phyloP scores from a whole-genome alignment of 116 monocot species.

The Thalassia testudinum region DNA sequence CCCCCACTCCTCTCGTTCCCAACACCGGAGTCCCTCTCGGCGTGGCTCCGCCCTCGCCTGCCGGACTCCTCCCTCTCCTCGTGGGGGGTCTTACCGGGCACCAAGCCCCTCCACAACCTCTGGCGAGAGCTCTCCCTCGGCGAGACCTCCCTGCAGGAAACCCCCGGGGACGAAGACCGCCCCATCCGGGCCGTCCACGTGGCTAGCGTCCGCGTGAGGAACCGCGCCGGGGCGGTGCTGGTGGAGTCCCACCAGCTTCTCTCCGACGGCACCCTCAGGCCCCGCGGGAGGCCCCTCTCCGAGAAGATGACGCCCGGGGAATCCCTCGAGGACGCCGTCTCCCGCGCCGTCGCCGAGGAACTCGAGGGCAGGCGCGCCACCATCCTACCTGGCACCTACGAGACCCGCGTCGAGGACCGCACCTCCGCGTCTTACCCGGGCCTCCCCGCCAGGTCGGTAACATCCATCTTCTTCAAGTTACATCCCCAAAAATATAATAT shows the following conservation, averaged over 20 bases:
- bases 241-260: slow-evolving; percentile 76
- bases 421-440: slow-evolving; percentile 72
- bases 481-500: too few relatives aligned
- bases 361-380: slow-evolving; percentile 22
- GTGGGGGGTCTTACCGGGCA: slow-evolving; percentile 69
- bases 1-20: slow-evolving; percentile 19
- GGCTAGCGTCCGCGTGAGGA: slow-evolving; percentile 35
- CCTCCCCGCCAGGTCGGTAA: slow-evolving; percentile 36
- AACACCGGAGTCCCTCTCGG: slow-evolving; percentile 51
- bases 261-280: slow-evolving; percentile 55
- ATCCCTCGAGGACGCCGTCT: slow-evolving; percentile 46
- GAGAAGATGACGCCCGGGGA: slow-evolving; percentile 95
- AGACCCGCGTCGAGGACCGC: slow-evolving; percentile 45
- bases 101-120: slow-evolving; percentile 75
- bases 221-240: slow-evolving; percentile 31
- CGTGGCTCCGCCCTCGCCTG: slow-evolving; percentile 59
- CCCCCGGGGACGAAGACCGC: too few relatives aligned
- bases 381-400: slow-evolving; percentile 26
- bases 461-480: too few relatives aligned
- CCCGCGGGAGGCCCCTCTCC: slow-evolving; percentile 42
- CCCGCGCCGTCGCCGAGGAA: slow-evolving; percentile 65
- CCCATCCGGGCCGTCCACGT: slow-evolving; percentile 71
- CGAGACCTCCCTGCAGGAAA: slow-evolving; percentile 26
- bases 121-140: slow-evolving; percentile 65
- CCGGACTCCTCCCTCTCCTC: slow-evolving; percentile 34